phyloP scores from a whole-genome alignment of 768 basidiomycete species.

The Gautieria morchelliformis region DNA sequence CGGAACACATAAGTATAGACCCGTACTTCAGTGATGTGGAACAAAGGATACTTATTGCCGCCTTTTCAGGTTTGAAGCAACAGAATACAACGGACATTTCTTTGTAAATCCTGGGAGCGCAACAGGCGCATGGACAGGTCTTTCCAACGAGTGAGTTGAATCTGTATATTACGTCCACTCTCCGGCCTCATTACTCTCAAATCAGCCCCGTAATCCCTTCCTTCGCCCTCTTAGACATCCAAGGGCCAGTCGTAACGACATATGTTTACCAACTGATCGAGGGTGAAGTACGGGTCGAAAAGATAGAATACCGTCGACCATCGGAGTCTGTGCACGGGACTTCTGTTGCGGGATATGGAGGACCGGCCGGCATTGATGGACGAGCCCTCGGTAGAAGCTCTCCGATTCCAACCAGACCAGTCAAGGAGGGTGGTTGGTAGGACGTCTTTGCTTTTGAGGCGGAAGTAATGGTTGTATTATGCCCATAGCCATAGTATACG shows the following conservation, averaged over 20 bases:
- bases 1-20: slow-evolving; percentile 81
- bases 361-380: background rate
- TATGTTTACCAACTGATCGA: slow-evolving; percentile 95
- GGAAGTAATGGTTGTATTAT: slow-evolving; percentile 4
- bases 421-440: slow-evolving; percentile 5
- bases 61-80: slow-evolving; percentile 73
- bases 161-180: background rate
- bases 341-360: slow-evolving; percentile 4
- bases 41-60: background rate
- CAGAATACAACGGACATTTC: slow-evolving; percentile 85
- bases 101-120: slow-evolving; percentile 95
- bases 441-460: background rate
- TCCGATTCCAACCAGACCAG: slow-evolving; percentile 2
- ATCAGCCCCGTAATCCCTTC: slow-evolving; percentile 79
- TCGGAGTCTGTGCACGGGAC: slow-evolving; percentile 6
- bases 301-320: slow-evolving; percentile 69
- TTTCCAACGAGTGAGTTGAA: slow-evolving; percentile 48
- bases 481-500: background rate
- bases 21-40: background rate
- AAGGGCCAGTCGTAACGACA: slow-evolving; percentile 93
- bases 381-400: slow-evolving; percentile 5
- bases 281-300: slow-evolving; percentile 88
- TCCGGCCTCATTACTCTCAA: background rate
- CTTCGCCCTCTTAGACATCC: slow-evolving; percentile 96
- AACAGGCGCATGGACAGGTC: slow-evolving; percentile 88